Percentiles rank a stretch among this genome's conserved stretches.
phyloP scores from a whole-genome alignment of 2,329 filamentous ascomycete species.

The Cladobotryum protrusum region DNA sequence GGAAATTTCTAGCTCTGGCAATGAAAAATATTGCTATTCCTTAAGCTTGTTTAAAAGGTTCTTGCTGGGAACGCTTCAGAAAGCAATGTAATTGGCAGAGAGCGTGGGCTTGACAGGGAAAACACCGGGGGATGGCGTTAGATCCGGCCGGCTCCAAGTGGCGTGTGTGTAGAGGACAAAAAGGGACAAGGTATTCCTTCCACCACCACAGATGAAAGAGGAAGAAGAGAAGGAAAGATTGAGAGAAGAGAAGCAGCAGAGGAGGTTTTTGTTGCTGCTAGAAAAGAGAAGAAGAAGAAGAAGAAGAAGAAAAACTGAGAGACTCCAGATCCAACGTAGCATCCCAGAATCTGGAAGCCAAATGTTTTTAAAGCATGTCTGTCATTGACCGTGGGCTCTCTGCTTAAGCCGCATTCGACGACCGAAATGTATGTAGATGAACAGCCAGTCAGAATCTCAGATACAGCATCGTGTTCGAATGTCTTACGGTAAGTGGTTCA shows the following conservation, averaged over 20 bases:
- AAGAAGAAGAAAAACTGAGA: too few relatives aligned
- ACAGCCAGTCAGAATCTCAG: conserved; percentile 15
- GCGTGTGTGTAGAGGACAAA: not conserved
- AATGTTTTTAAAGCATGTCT: conserved; percentile 1
- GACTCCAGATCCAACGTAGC: too few relatives aligned
- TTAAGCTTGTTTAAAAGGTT: not conserved
- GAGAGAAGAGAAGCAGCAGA: not conserved
- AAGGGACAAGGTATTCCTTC: not conserved
- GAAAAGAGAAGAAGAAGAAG: not conserved
- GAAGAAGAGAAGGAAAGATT: not conserved
- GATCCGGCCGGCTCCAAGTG: too few relatives aligned
- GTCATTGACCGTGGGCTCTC: conserved; percentile 4
- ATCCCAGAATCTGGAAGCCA: too few relatives aligned
- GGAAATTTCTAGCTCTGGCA: not conserved
- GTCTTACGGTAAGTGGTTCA: conserved; percentile 12
- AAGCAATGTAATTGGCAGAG: not conserved
- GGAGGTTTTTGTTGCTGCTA: conserved; percentile 6
- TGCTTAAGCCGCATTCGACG: conserved; percentile 14
- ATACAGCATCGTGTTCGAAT: conserved; percentile 14
- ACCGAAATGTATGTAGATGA: conserved; percentile 5
- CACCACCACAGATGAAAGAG: not conserved
- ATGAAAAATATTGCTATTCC: not conserved
- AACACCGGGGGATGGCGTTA: not conserved
- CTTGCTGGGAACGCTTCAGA: not conserved
- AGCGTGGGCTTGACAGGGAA: not conserved